Conservation (phyloP, 2,329 filamentous ascomycete species). For the Phaeosphaeriaceae sp. region DNA sequence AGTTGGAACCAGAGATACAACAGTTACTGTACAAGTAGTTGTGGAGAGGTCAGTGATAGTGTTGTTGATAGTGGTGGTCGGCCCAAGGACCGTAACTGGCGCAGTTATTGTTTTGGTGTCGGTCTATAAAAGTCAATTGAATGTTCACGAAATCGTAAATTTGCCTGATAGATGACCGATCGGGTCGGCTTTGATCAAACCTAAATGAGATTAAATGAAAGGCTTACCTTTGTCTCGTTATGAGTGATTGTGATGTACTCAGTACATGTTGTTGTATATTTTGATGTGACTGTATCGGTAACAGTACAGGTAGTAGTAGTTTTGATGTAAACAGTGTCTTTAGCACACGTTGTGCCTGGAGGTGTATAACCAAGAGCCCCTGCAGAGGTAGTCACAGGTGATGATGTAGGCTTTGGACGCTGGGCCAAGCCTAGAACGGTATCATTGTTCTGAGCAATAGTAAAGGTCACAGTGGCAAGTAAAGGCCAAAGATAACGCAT, state of each 20-base stretch:
- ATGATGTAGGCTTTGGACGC: conserved; percentile 1
- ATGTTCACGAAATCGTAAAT: not conserved
- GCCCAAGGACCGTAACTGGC: conserved; percentile 1
- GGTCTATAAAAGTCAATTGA: not conserved
- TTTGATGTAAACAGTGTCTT: conserved; percentile 2
- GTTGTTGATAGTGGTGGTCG: conserved; percentile 14
- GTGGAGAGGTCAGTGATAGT: conserved; percentile 17
- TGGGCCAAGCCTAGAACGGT: conserved; percentile 12
- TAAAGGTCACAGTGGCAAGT: conserved; percentile 30
- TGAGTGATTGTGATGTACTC: conserved; percentile 3
- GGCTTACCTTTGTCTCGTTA: too few species aligned
- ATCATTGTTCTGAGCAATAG: conserved; percentile 26
- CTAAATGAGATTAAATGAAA: too few species aligned
- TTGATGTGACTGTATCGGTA: not conserved
- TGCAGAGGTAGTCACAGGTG: not conserved
- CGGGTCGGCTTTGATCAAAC: too few species aligned
- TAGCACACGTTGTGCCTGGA: too few species aligned
- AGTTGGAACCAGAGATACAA: conserved; percentile 27
- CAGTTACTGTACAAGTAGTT: conserved; percentile 21
- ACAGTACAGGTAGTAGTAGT: not conserved
- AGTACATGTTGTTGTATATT: not conserved
- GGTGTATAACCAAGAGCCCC: not conserved
- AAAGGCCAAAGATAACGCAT: conserved; percentile 37
- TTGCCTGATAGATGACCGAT: too few species aligned
- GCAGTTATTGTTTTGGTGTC: not conserved